Base-by-base conservation (phyloP, 2,329 filamentous ascomycete species). In the Aureobasidium sp. region DNA sequence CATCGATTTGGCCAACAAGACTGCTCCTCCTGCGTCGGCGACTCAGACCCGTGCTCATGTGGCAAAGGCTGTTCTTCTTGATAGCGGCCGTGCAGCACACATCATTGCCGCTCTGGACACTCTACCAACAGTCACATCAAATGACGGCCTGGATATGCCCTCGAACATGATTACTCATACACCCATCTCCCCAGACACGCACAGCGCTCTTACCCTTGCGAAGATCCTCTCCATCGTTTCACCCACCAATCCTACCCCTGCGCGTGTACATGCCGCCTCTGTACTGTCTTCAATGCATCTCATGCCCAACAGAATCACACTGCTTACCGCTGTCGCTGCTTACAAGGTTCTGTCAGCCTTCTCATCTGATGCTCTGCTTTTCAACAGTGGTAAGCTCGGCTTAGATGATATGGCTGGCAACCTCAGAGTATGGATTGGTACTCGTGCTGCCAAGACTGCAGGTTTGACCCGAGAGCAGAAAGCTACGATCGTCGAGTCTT, bases 21-120 rank as follows among this genome's bases (percentile, higher is more conserved):
- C 86, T 8, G 90, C 92, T 0, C 93, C 93, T 0, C 85, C 88
- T 41, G 89, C 88, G 14, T 96, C 91, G 1, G 84, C 85, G 25
- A 87, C 89, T 2, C 80, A 84, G 57, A 77, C 82, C 12, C 78
- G 84, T 48, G 81, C 83, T 15, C 74, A 85, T 5, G 82, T 82
- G 14, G 82, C 84, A 65, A 82, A 82, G 68, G 81, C 84, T 8
- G 77, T 87, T 2, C 78, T 86, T 34, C 77, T 80, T n/a, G 79
- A 82, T 58, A 72, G 78, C 8, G 76, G 80, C 60, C 80, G 82
- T 37, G 73, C 80, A 17, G 66, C 72, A 27, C 80, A 81, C 67
- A 81, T 86, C 49, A 72, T 78, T 25, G 74, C 78, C 3, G 82
- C 83, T 3, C 76, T 84, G 45, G 74, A 80, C n/a, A 77, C 81